Evolutionary conservation across 495 filamentous ascomycete species (phyloP), one percentile per base, ranked within the genome.

Genomic region (Aspergillus bertholletiae): DNA sequence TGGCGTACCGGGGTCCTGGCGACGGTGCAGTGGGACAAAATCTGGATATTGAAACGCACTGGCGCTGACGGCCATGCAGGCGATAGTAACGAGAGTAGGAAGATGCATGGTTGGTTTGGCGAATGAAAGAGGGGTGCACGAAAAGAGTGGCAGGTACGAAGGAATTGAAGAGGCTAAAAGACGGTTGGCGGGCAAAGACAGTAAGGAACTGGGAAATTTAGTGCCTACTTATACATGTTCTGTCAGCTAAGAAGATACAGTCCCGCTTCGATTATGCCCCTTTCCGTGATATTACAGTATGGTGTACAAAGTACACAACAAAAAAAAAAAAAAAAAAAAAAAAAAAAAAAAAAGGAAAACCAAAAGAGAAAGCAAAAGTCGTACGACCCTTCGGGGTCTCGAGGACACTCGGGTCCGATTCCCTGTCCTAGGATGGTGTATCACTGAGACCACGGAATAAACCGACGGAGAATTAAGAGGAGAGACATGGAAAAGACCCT

Each of bases 1-100:
- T 7, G 75, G 66, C 1, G 74, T 70, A 13, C 77, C 78, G 2
- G 74, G 74, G 6, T 64, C 70, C 51, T 57, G 40, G 56, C 57
- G 44, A 45, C 23, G 22, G 55, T 49, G 21, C 34, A 56, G 18
- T 55, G 59, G 45, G 46, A 61, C 51, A 51, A 58, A 58, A n/a
- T 53, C 39, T 35, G 46, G 41, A 40, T 50, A 58, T 35, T 52
- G 22, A 54, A 54, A 51, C 4, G 53, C 49, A 48, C 43, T 46
- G 49, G 35, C 45, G 49, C 28, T 34, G 40, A 17, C 22, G 17
- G 23, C 24, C 20, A 55, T 22, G 43, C 41, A 57, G n/a, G 55
- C 49, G 56, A 54, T 17, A 23, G 51, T 43, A 23, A 34, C 13
- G 32, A 58, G 39, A 20, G 17, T 51, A 5, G 34, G 15, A 15